Evolutionary conservation across 2,329 filamentous ascomycete species (phyloP).

Genomic region (Pestalotiopsis sp.): DNA sequence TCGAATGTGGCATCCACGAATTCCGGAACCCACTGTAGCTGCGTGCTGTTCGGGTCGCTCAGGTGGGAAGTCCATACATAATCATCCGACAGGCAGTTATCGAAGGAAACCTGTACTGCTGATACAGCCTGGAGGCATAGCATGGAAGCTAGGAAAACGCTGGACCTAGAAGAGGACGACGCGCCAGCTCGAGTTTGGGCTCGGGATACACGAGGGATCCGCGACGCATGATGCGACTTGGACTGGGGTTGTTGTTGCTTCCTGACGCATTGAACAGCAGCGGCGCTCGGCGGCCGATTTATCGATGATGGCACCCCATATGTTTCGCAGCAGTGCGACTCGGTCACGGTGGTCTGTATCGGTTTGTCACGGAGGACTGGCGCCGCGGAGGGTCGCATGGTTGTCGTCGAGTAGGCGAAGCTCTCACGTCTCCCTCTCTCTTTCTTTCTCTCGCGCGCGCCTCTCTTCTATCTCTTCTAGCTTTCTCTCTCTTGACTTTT

Average conservation of each 20-base stretch:
- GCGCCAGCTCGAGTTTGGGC: neutral
- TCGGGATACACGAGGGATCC: neutral
- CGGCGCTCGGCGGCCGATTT: neutral
- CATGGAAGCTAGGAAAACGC: slow-evolving; percentile 35
- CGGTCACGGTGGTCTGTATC: slow-evolving; percentile 12
- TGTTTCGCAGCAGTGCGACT: slow-evolving; percentile 1
- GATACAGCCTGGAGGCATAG: slow-evolving; percentile 42
- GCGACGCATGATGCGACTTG: neutral
- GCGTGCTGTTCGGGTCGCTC: slow-evolving; percentile 43
- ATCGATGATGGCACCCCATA: neutral
- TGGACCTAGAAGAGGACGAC: slow-evolving; percentile 25
- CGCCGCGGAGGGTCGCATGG: slow-evolving; percentile 24
- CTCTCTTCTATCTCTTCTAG: neutral
- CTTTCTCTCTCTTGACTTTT: neutral
- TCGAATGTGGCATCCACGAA: slow-evolving; percentile 76
- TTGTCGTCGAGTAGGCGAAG: slow-evolving; percentile 14
- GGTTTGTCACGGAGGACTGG: slow-evolving; percentile 14
- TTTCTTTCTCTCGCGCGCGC: neutral
- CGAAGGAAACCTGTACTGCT: slow-evolving; percentile 72
- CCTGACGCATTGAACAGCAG: neutral
- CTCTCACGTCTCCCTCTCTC: neutral
- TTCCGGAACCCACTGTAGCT: slow-evolving; percentile 78
- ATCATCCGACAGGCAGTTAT: slow-evolving; percentile 75
- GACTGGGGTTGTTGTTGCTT: neutral
- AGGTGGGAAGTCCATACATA: slow-evolving; percentile 48